Evolutionary conservation across 2,329 filamentous ascomycete species (phyloP).

Genomic region (Pestalotiopsis sp.): DNA sequence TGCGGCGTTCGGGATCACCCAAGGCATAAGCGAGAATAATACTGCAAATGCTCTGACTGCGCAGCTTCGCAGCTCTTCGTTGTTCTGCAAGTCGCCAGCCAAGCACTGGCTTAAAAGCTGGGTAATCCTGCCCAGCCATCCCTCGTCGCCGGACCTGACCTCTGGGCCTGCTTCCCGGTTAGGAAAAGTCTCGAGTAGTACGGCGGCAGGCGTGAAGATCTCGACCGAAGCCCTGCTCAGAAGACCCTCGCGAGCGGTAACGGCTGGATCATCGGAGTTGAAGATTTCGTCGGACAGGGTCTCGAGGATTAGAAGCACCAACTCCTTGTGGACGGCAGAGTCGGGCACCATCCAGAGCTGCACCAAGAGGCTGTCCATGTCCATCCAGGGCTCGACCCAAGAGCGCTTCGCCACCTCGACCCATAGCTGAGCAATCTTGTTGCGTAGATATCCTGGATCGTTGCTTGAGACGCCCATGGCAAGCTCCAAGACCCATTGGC

Average conservation of each 20-base stretch:
- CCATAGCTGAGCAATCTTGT: slow-evolving; percentile 95
- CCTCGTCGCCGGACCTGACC: slow-evolving; percentile 77
- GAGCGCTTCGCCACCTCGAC: slow-evolving; percentile 90
- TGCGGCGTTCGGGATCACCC: slow-evolving; percentile 85
- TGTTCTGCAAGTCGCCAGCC: slow-evolving; percentile 62
- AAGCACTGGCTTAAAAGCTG: slow-evolving; percentile 75
- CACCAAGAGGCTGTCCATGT: slow-evolving; percentile 86
- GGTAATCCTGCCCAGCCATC: slow-evolving; percentile 82
- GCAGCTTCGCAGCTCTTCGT: slow-evolving; percentile 68
- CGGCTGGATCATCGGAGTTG: slow-evolving; percentile 84
- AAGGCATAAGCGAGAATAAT: slow-evolving; percentile 77
- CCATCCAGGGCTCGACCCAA: slow-evolving; percentile 91
- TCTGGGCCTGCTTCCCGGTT: slow-evolving; percentile 68
- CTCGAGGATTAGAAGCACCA: slow-evolving; percentile 87
- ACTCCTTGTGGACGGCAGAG: slow-evolving; percentile 70
- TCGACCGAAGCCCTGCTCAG: slow-evolving; percentile 91
- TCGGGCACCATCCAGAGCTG: slow-evolving; percentile 76
- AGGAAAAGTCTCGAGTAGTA: slow-evolving; percentile 76
- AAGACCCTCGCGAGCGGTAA: slow-evolving; percentile 78
- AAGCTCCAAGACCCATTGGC: slow-evolving; percentile 69
- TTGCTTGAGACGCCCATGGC: slow-evolving; percentile 63
- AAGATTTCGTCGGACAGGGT: slow-evolving; percentile 94
- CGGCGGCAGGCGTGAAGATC: slow-evolving; percentile 80
- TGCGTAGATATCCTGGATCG: slow-evolving; percentile 83
- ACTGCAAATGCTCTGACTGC: slow-evolving; percentile 77